Conservation (phyloP, 169 alveolate genomes). For the Neospora caninum region DNA sequence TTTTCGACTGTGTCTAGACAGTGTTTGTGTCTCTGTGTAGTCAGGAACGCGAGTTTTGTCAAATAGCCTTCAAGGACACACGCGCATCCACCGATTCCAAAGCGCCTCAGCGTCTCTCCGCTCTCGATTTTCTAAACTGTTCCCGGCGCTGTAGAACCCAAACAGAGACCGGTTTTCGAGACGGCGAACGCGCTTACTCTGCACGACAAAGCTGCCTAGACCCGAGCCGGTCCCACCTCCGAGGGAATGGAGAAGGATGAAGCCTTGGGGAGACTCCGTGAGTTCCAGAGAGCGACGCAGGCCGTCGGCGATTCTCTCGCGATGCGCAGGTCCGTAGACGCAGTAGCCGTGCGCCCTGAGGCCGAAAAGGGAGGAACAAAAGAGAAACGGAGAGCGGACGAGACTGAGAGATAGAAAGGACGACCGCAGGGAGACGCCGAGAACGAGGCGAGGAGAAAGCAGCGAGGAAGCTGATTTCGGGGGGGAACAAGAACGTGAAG, state of each 20-base stretch:
- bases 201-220: constrained; percentile 93
- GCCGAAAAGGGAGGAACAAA: not conserved
- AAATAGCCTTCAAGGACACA: too few relatives aligned
- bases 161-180: not conserved
- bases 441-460: too few relatives aligned
- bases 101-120: too few relatives aligned
- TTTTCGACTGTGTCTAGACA: too few relatives aligned
- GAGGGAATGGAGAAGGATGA: constrained; percentile 93
- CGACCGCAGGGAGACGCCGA: not conserved
- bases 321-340: constrained; percentile 88
- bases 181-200: constrained; percentile 68
- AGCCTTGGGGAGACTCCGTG: constrained; percentile 95
- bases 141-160: not conserved
- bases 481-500: too few relatives aligned
- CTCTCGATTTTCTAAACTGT: not conserved
- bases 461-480: too few relatives aligned
- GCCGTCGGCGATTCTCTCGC: constrained; percentile 84
- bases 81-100: too few relatives aligned
- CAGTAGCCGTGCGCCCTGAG: constrained; percentile 9
- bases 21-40: too few relatives aligned
- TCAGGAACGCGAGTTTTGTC: too few relatives aligned
- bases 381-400: not conserved
- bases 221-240: constrained; percentile 99
- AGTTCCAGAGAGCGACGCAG: constrained; percentile 75
- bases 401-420: not conserved